A percentile compares a stretch with the other conserved stretches of the same genome.
These are phyloP conservation scores for Quercus glauca DNA, from an alignment of 306 rosid species.

Conservation along the genomic window DNA sequence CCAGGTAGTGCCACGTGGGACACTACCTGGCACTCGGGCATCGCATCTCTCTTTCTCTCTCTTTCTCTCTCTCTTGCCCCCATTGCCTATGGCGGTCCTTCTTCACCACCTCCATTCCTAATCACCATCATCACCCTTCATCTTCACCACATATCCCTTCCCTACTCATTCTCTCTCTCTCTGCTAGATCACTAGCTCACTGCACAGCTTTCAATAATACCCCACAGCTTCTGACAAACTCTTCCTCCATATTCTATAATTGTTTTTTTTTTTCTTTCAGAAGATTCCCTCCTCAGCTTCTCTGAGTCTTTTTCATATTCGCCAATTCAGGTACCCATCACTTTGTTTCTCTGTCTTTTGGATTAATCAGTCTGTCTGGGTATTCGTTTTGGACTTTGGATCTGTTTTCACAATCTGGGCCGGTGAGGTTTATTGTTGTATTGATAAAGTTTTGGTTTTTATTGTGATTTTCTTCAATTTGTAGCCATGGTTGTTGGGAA, in stretches of 20 bases:
- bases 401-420: constrained; percentile 7
- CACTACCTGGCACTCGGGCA: constrained; percentile 73
- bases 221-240: no score
- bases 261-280: no score
- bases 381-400: constrained; percentile 21
- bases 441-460: neutral
- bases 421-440: neutral
- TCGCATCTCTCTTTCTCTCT: constrained; percentile 41
- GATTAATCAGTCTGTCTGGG: constrained; percentile 3
- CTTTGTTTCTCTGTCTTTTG: neutral
- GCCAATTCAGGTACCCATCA: constrained; percentile 33
- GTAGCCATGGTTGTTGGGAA: constrained; percentile 19
- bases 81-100: constrained; percentile 53
- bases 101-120: constrained; percentile 30
- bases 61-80: constrained; percentile 16
- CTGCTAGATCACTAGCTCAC: constrained; percentile 20
- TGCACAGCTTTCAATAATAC: no score
- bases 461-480: neutral
- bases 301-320: constrained; percentile 6
- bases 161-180: neutral
- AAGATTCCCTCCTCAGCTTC: neutral
- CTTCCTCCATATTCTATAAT: neutral
- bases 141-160: constrained; percentile 20
- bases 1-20: constrained; percentile 73
- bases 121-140: constrained; percentile 22